Base-by-base conservation (phyloP, 225 moss, liverwort and hornwort species). In the Physcomitrellopsis africana region DNA sequence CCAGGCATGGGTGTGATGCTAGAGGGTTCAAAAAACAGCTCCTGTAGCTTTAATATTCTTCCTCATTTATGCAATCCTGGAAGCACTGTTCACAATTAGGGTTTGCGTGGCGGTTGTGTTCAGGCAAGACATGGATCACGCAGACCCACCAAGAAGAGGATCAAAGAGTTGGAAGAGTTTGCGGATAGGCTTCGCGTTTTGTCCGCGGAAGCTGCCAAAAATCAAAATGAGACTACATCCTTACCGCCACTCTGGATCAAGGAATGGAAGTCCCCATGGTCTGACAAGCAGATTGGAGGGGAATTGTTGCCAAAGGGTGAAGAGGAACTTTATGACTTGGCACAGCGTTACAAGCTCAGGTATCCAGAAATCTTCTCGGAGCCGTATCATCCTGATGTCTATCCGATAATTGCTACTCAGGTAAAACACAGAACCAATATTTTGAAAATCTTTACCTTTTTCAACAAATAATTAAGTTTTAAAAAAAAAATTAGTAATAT, bases 91-190 rank as follows among this genome's bases (percentile, higher is more conserved):
- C 27, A 29, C 9, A 17, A 12, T 42, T 60, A 27, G 75, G 54
- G 49, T 59, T 76, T 0, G 47, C 44, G 26, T 19, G 29, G 9
- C 0, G 22, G 9, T 20, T 13, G 12, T 47, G 3, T 61, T 71
- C 79, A 93, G 92, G 93, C 91, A 37, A 83, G 93, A 24, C 93
- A 93, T 65, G 93, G 93, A 46, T 80, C 89, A 9, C 87, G 93
- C 29, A 72, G 78, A 26, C 93, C 93, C 48, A 93, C 93, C 1
- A 78, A 70, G 51, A 91, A 89, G 68, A 85, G 89, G 26, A 85
- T 93, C 0, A 64, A 80, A 60, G 83, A 87, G 11, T 62, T 93
- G 65, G 86, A 91, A 3, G 24, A 37, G 45, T 74, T 93, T 8
- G 86, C 74, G 11, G 73, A 79, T 19, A 81, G 87, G 68, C 64